Conservation (phyloP, 176 grass and related monocot genomes). For the Oryza glumipatula region DNA sequence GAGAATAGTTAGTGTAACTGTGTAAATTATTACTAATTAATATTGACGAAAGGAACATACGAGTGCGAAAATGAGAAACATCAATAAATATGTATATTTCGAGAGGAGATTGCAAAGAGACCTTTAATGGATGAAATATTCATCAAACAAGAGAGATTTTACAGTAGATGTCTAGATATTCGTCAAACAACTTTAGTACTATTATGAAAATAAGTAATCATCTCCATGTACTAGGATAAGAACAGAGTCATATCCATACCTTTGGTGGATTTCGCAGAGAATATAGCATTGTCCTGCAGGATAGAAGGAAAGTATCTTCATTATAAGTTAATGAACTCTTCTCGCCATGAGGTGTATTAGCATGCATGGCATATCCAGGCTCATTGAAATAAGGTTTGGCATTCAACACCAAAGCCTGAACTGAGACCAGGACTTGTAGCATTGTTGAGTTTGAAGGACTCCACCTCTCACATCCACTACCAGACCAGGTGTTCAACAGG, state of each 20-base stretch:
- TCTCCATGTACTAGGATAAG: slow-evolving; percentile 8
- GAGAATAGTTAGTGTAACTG: neutral
- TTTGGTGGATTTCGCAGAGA: slow-evolving; percentile 75
- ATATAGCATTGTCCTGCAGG: slow-evolving; percentile 89
- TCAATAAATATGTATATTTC: neutral
- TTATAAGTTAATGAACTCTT: slow-evolving; percentile 75
- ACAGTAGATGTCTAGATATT: neutral
- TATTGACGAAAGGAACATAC: neutral
- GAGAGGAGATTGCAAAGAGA: neutral
- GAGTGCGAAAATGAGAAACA: neutral
- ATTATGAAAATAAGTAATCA: neutral
- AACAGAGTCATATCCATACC: slow-evolving; percentile 45
- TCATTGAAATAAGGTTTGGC: slow-evolving; percentile 92
- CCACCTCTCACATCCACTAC: slow-evolving; percentile 78
- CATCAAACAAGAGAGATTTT: neutral
- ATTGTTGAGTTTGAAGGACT: slow-evolving; percentile 72
- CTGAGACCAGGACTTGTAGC: slow-evolving; percentile 82
- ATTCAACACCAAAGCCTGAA: slow-evolving; percentile 93
- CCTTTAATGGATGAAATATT: neutral
- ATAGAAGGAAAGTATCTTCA: slow-evolving; percentile 80
- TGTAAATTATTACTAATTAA: neutral
- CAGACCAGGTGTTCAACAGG: slow-evolving; percentile 89
- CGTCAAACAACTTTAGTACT: neutral
- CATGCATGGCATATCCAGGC: slow-evolving; percentile 57
- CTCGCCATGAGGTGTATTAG: slow-evolving; percentile 67